Conservation (phyloP, 225 moss, liverwort and hornwort species). For the Takakia lepidozioides region DNA sequence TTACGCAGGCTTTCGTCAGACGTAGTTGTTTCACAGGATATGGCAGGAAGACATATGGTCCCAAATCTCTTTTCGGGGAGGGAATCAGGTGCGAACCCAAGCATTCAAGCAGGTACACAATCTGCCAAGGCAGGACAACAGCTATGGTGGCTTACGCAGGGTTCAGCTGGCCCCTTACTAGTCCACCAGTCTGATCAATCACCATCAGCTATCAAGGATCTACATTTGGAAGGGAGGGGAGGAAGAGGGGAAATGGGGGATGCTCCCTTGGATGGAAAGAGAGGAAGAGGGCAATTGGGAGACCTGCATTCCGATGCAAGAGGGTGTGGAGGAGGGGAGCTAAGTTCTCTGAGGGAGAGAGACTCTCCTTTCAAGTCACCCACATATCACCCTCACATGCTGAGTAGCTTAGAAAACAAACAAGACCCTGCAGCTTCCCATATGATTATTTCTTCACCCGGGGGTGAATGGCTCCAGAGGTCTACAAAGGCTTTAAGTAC, state of each 20-base stretch:
- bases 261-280: conserved; percentile 10
- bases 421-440: conserved; percentile 9
- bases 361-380: conserved; percentile 30
- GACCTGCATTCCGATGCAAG: conserved; percentile 15
- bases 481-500: conserved; percentile 18
- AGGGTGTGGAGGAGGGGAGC: conserved; percentile 24
- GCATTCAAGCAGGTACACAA: conserved; percentile 18
- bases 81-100: conserved; percentile 23
- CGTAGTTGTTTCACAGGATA: conserved; percentile 15
- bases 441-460: not conserved
- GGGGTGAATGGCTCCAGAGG: conserved; percentile 15
- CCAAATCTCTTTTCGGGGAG: conserved; percentile 14
- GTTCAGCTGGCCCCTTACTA: conserved; percentile 3
- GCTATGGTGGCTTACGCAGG: conserved; percentile 33
- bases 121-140: conserved; percentile 7
- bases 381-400: conserved; percentile 38
- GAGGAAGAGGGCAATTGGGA: conserved; percentile 16
- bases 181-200: not conserved
- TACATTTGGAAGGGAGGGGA: conserved; percentile 1
- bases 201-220: not conserved
- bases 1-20: conserved; percentile 17
- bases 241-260: conserved; percentile 2
- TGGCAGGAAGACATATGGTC: conserved; percentile 30
- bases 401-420: conserved; percentile 34
- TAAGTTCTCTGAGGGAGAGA: conserved; percentile 17